Evolutionary conservation across 2,329 filamentous ascomycete genomes (phyloP).

Genomic region (Clonostachys solani): DNA sequence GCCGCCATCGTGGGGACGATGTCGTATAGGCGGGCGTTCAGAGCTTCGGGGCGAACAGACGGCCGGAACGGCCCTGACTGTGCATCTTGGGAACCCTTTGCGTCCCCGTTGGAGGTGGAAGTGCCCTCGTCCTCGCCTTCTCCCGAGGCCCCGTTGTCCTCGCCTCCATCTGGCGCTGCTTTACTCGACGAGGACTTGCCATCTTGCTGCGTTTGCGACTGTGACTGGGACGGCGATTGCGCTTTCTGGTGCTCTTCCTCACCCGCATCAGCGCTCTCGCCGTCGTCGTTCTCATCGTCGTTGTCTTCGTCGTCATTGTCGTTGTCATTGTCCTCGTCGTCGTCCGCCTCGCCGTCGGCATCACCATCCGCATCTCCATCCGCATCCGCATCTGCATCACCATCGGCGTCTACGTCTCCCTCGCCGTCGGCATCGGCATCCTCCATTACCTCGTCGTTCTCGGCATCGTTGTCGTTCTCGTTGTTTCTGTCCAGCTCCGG

Average conservation of each 20-base stretch:
- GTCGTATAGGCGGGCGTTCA: slow-evolving; percentile 80
- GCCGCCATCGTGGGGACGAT: slow-evolving; percentile 97
- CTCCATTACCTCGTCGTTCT: slow-evolving; percentile 56
- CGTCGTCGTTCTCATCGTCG: slow-evolving; percentile 22
- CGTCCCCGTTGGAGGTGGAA: slow-evolving; percentile 6
- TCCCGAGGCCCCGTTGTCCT: background rate
- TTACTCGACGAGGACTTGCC: slow-evolving; percentile 2
- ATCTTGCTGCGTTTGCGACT: background rate
- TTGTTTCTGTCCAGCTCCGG: slow-evolving; percentile 25
- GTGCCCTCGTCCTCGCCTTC: slow-evolving; percentile 6
- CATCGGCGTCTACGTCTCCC: slow-evolving; percentile 22
- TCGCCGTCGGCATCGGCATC: slow-evolving; percentile 33
- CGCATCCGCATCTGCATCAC: slow-evolving; percentile 28
- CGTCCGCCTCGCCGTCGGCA: slow-evolving; percentile 26
- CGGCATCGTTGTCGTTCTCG: slow-evolving; percentile 24
- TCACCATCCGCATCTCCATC: slow-evolving; percentile 22
- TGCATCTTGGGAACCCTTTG: slow-evolving; percentile 14
- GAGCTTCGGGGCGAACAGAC: slow-evolving; percentile 69
- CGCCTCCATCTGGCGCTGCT: slow-evolving; percentile 26
- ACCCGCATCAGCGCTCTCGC: slow-evolving; percentile 12
- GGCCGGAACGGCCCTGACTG: slow-evolving; percentile 37
- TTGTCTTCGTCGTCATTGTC: slow-evolving; percentile 31
- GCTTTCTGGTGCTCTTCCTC: background rate
- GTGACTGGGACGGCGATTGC: background rate
- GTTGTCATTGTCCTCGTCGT: slow-evolving; percentile 13